Evolutionary conservation across 768 basidiomycete genomes (phyloP).

Genomic region (Podaxis pistillaris): DNA sequence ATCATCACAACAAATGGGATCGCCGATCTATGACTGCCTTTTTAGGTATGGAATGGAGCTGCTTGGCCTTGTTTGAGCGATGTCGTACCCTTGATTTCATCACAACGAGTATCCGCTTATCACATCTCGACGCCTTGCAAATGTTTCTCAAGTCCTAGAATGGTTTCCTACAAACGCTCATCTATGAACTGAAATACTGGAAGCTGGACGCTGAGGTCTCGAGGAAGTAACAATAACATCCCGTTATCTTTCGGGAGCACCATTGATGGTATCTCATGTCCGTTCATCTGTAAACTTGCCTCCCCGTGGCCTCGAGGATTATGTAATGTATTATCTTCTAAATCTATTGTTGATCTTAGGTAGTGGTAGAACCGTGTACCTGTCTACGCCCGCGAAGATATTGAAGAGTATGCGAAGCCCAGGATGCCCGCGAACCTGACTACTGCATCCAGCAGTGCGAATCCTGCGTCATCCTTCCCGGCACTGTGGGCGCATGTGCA

Average conservation of each 20-base stretch:
- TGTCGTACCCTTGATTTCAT: conserved; percentile 28
- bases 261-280: not conserved
- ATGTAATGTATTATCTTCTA: not conserved
- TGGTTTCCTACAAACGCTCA: not conserved
- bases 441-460: conserved; percentile 62
- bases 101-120: conserved; percentile 20
- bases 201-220: not conserved
- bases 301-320: not conserved
- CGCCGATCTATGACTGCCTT: conserved; percentile 1
- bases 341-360: not conserved
- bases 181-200: not conserved
- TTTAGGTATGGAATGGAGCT: not conserved
- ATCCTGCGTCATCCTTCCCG: conserved; percentile 70
- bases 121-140: conserved; percentile 2
- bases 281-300: not conserved
- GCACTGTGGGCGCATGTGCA: conserved; percentile 74
- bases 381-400: not conserved
- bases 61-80: not conserved
- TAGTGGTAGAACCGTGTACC: not conserved
- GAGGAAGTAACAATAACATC: too few species aligned
- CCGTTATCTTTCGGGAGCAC: too few species aligned
- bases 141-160: not conserved
- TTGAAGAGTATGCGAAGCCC: not conserved
- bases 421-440: conserved; percentile 33
- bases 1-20: conserved; percentile 9